Evolutionary conservation across 2,329 filamentous ascomycete genomes (phyloP).

Genomic region (Hirsutella rhossiliensis): DNA sequence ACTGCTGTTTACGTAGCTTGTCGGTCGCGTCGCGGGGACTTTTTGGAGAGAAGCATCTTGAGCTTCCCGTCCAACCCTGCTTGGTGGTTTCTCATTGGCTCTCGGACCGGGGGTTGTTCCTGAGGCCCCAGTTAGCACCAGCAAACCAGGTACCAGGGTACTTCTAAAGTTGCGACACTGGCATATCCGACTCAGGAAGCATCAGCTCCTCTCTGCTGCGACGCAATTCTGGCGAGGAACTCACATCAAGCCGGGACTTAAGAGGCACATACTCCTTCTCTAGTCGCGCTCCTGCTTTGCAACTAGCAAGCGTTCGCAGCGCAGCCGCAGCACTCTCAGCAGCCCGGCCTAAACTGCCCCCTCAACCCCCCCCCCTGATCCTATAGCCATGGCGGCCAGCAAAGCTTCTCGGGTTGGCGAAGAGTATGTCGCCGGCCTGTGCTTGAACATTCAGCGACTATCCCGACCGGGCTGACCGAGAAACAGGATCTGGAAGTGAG

Average conservation of each 20-base stretch:
- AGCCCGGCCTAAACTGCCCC: neutral
- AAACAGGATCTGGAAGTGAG: constrained; percentile 84
- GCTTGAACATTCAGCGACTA: neutral
- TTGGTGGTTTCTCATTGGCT: constrained; percentile 12
- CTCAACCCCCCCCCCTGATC: neutral
- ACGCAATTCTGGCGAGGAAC: too few species aligned
- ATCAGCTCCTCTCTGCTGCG: too few species aligned
- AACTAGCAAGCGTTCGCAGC: neutral
- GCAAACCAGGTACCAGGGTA: neutral
- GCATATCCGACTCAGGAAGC: too few species aligned
- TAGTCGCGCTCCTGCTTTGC: too few species aligned
- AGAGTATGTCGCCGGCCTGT: constrained; percentile 34
- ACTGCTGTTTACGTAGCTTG: neutral
- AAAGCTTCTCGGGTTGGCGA: constrained; percentile 51
- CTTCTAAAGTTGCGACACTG: neutral
- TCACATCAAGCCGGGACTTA: too few species aligned
- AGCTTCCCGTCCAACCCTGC: neutral
- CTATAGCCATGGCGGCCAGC: constrained; percentile 41
- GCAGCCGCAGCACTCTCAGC: neutral
- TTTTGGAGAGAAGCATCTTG: neutral
- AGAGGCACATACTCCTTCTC: too few species aligned
- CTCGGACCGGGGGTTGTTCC: constrained; percentile 24
- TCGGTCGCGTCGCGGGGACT: constrained; percentile 1
- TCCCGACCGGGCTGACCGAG: constrained; percentile 15
- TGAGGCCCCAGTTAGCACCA: too few species aligned